Evolutionary conservation across 176 grass and related monocot genomes (phyloP).

Genomic region (Bromus sterilis): DNA sequence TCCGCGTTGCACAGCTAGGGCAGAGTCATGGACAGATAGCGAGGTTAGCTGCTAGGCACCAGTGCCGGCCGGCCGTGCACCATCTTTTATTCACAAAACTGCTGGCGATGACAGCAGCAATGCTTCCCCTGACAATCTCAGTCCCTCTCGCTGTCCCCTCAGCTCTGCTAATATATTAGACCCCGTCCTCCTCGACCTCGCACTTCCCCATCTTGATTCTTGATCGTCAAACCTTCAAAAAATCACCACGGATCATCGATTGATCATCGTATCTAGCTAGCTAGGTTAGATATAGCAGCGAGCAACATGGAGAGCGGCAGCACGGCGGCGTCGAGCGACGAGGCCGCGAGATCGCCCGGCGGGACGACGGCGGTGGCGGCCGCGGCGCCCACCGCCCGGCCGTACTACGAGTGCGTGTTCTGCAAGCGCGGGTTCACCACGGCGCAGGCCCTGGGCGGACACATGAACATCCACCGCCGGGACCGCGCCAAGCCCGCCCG

Average conservation of each 20-base stretch:
- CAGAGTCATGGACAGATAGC: neutral
- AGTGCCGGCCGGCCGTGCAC: conserved; percentile 16
- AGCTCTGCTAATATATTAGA: neutral
- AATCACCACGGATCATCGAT: neutral
- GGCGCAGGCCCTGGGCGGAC: conserved; percentile 62
- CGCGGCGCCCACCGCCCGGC: neutral
- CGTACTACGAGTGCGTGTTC: conserved; percentile 68
- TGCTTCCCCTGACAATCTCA: neutral
- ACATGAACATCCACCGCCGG: conserved; percentile 75
- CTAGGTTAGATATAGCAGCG: neutral
- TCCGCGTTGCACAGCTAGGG: neutral
- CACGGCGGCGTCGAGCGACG: conserved; percentile 25
- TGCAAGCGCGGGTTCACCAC: conserved; percentile 70
- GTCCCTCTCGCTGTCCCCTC: neutral
- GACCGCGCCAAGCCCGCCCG: conserved; percentile 25
- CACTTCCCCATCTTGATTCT: neutral
- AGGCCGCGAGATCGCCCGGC: neutral
- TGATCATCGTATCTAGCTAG: neutral
- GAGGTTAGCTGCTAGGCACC: conserved; percentile 15
- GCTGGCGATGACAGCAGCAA: neutral
- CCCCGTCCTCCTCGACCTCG: neutral
- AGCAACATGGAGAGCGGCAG: neutral
- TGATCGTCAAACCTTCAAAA: neutral
- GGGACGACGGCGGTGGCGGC: neutral
- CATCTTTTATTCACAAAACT: neutral